Evolutionary conservation across 441 rosid genomes (phyloP), one percentile per base, ranked within the genome.

Genomic region (Erodium moschatum): DNA sequence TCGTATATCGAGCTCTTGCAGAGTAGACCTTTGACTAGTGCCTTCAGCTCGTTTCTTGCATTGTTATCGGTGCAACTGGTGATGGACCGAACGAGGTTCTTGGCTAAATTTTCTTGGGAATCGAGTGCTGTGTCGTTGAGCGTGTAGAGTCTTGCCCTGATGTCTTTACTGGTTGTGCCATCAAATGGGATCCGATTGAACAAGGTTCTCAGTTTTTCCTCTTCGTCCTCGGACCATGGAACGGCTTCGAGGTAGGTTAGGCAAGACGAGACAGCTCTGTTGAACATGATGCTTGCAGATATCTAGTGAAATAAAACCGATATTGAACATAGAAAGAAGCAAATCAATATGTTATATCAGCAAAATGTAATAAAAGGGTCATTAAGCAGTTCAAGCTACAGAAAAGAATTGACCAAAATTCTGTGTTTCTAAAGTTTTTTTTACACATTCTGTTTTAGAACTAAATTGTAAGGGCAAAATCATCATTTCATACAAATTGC

Each of bases 141-240:
- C 65, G 69, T 73, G 70, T 70, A 73, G 21, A 90, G 79, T 75
- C 98, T 88, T 2, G 84, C 86, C 65, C 84, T 72, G 70, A 90
- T 90, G 50, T 90, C 92, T 42, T 73, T 70, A 11, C 80, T 75
- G 52, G 85, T 81, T 70, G 77, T 76, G 64, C 77, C 83, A 27
- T 84, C 92, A 21, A 90, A 92, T 60, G 77, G 82, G 68, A 81
- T 77, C 69, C 80, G 73, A 21, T 79, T 67, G 74, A 90, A 76
- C 54, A 87, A 46, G 71, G 73, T 75, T 77, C 93, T 82, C 72
- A 92, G 67, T 69, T 86, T 90, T 71, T 92, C 91, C 81, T 90
- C 97, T 82, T 90, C 97, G 35, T 88, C 97, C 79, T 90, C 98
- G 1, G 89, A 85, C 96, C 98, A 92, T 5, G 93, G 97, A 84